These are phyloP conservation scores for Sphagnum tenellum DNA, from an alignment of 225 moss, liverwort and hornwort species.

Conservation along the genomic window DNA sequence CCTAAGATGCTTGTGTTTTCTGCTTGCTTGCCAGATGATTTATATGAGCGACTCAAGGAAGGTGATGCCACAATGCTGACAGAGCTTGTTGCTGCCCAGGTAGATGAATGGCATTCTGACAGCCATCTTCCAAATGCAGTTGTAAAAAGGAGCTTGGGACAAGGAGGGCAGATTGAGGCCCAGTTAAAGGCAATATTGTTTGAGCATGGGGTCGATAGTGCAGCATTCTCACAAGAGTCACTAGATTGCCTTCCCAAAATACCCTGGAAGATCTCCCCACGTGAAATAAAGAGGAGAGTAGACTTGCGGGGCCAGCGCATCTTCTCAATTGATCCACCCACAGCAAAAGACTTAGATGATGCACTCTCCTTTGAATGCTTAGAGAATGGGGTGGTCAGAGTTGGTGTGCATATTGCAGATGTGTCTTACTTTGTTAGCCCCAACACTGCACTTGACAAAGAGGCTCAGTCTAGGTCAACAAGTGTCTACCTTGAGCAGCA, in stretches of 20 bases:
- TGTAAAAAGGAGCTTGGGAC: conserved; percentile 67
- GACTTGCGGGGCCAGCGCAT: conserved; percentile 62
- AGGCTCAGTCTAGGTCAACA: conserved; percentile 81
- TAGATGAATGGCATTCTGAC: conserved; percentile 69
- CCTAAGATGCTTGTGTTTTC: conserved; percentile 66
- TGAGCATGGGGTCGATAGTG: conserved; percentile 72
- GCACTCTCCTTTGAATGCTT: conserved; percentile 75
- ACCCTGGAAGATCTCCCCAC: conserved; percentile 71
- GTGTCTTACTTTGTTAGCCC: conserved; percentile 78
- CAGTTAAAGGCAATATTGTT: conserved; percentile 78
- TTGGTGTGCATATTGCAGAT: conserved; percentile 98
- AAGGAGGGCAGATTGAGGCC: conserved; percentile 87
- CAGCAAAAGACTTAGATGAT: conserved; percentile 92
- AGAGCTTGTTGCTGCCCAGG: conserved; percentile 78
- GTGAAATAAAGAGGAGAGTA: conserved; percentile 56
- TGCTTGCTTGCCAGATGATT: conserved; percentile 35
- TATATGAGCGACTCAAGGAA: conserved; percentile 62
- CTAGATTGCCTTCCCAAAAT: conserved; percentile 71
- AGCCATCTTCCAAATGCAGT: conserved; percentile 54
- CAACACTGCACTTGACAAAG: conserved; percentile 69
- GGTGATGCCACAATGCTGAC: conserved; percentile 53
- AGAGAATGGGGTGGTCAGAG: conserved; percentile 43
- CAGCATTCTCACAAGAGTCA: conserved; percentile 57
- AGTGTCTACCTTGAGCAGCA: conserved; percentile 91
- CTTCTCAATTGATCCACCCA: conserved; percentile 86